Evolutionary conservation across 768 basidiomycete genomes (phyloP).

Genomic region (Lactarius evosmus): DNA sequence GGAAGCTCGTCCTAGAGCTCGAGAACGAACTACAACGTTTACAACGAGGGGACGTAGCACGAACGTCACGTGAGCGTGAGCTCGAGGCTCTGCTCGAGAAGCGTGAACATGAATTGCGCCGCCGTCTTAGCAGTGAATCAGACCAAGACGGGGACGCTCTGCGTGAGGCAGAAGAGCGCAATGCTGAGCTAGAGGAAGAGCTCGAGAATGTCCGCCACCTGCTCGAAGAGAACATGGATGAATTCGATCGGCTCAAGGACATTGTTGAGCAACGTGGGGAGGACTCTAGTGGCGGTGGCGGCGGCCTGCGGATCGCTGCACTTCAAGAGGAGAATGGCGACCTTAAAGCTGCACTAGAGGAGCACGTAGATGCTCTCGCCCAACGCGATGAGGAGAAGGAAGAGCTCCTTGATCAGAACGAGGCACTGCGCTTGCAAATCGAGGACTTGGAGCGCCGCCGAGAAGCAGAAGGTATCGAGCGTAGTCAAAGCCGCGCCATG

Average conservation of each 20-base stretch:
- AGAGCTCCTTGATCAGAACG: slow-evolving; percentile 62
- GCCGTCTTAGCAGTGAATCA: slow-evolving; percentile 40
- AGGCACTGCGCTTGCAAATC: slow-evolving; percentile 59
- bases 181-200: slow-evolving; percentile 69
- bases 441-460: slow-evolving; percentile 62
- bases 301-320: slow-evolving; percentile 49
- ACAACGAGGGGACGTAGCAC: slow-evolving; percentile 46
- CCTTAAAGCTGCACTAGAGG: slow-evolving; percentile 54
- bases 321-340: slow-evolving; percentile 64
- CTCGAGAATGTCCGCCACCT: slow-evolving; percentile 65
- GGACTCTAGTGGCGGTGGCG: slow-evolving; percentile 40
- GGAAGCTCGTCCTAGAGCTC: slow-evolving; percentile 81
- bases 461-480: slow-evolving; percentile 61
- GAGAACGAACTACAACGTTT: slow-evolving; percentile 74
- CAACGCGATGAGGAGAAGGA: slow-evolving; percentile 70
- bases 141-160: slow-evolving; percentile 49
- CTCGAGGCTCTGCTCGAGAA: slow-evolving; percentile 75
- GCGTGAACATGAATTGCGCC: slow-evolving; percentile 62
- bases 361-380: slow-evolving; percentile 52
- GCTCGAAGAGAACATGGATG: slow-evolving; percentile 79
- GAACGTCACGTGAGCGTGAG: slow-evolving; percentile 60
- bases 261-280: slow-evolving; percentile 53
- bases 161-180: slow-evolving; percentile 55
- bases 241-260: slow-evolving; percentile 70
- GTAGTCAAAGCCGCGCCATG: slow-evolving; percentile 70